Evolutionary conservation across 352 stramenopile species (phyloP).

Genomic region (Phytophthora kernoviae): DNA sequence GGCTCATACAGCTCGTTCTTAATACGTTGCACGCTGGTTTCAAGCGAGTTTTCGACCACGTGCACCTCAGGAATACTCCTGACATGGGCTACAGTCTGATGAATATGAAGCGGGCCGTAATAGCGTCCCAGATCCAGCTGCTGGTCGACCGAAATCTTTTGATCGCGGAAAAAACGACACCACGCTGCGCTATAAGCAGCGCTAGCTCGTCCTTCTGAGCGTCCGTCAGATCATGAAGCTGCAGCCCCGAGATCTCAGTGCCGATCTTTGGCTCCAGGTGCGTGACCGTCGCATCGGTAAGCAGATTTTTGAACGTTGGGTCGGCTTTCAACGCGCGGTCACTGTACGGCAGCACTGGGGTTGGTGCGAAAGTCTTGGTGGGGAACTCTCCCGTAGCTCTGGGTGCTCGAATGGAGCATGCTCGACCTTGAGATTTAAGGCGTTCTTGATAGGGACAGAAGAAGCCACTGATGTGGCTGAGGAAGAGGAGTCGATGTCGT

Average conservation of each 20-base stretch:
- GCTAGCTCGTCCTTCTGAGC: constrained; percentile 22
- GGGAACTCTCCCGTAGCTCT: constrained; percentile 18
- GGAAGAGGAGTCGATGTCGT: not conserved
- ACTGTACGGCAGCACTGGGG: constrained; percentile 19
- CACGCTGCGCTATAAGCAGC: constrained; percentile 16
- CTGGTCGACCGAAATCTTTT: constrained; percentile 21
- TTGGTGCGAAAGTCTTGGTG: constrained; percentile 20
- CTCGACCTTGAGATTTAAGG: constrained; percentile 20
- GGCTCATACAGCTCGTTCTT: constrained; percentile 21
- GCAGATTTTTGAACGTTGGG: constrained; percentile 26
- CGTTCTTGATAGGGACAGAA: constrained; percentile 24
- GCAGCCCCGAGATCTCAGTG: constrained; percentile 25
- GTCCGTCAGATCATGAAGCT: constrained; percentile 26
- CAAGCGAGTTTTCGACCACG: constrained; percentile 19
- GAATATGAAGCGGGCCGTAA: constrained; percentile 21
- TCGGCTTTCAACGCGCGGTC: constrained; percentile 24
- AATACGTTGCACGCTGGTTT: constrained; percentile 13
- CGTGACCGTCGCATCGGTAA: constrained; percentile 16
- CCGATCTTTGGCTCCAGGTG: constrained; percentile 25
- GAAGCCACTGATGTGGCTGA: not conserved
- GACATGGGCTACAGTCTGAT: constrained; percentile 18
- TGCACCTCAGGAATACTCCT: constrained; percentile 19
- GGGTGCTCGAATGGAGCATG: constrained; percentile 20
- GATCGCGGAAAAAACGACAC: constrained; percentile 26
- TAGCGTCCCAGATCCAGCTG: constrained; percentile 26